Conservation (phyloP, 257 asterid species). For the Fraxinus anomala region DNA sequence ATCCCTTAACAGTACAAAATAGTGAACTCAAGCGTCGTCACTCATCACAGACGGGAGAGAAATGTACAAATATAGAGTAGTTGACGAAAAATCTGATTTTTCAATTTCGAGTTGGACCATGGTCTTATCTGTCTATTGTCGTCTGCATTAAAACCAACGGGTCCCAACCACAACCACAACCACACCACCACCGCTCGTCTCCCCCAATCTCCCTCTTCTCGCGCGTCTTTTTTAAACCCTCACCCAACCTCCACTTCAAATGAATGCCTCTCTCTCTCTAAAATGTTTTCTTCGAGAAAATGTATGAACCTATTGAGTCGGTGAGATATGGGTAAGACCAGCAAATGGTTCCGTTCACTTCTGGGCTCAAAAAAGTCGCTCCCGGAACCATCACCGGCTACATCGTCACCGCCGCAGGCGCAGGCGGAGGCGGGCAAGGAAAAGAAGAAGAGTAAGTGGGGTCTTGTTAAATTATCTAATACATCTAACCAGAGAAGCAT, state of each 20-base stretch:
- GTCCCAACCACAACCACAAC: slow-evolving; percentile 37
- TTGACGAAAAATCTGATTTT: background rate
- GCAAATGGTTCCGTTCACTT: slow-evolving; percentile 66
- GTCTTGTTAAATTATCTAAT: slow-evolving; percentile 26
- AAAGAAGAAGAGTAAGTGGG: slow-evolving; percentile 36
- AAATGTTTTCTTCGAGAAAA: slow-evolving; percentile 15
- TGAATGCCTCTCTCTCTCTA: slow-evolving; percentile 24
- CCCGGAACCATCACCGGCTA: slow-evolving; percentile 29
- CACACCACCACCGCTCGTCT: slow-evolving; percentile 35
- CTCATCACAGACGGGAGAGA: too few relatives aligned
- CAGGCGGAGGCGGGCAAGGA: slow-evolving; percentile 9
- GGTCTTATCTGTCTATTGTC: slow-evolving; percentile 57
- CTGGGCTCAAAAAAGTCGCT: slow-evolving; percentile 44
- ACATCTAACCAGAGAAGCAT: slow-evolving; percentile 19
- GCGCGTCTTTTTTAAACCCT: slow-evolving; percentile 31
- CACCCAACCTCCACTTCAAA: slow-evolving; percentile 13
- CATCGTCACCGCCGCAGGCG: slow-evolving; percentile 21
- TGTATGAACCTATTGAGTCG: slow-evolving; percentile 17
- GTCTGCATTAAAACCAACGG: slow-evolving; percentile 42
- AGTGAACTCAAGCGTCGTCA: too few relatives aligned
- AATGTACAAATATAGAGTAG: too few relatives aligned
- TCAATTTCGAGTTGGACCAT: slow-evolving; percentile 7
- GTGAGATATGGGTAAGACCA: slow-evolving; percentile 74
- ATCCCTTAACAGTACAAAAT: too few relatives aligned
- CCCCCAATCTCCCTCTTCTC: slow-evolving; percentile 31